These are phyloP conservation scores for Auricularia cornea DNA, from an alignment of 768 basidiomycete species.

Conservation along the genomic window DNA sequence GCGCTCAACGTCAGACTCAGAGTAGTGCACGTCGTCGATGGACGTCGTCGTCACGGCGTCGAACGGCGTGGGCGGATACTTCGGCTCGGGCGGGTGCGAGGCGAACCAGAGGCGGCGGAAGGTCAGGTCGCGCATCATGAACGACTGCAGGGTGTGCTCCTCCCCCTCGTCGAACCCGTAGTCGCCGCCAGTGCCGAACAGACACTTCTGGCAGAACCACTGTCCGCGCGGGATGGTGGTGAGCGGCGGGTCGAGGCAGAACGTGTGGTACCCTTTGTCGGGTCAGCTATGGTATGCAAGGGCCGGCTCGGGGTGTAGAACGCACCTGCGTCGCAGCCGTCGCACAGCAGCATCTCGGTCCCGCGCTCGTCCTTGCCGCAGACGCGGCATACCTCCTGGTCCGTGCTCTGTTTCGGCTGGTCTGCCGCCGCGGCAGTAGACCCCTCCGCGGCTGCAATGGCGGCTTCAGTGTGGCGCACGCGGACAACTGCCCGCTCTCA, in stretches of 20 bases:
- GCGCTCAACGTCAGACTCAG: slow-evolving; percentile 84
- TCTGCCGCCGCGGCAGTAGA: background rate
- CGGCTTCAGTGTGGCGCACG: background rate
- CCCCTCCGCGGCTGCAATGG: background rate
- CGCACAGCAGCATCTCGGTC: slow-evolving; percentile 87
- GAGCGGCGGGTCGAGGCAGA: slow-evolving; percentile 90
- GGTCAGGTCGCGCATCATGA: slow-evolving; percentile 83
- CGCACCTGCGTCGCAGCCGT: slow-evolving; percentile 74
- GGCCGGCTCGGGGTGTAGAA: no score
- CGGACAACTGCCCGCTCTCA: background rate
- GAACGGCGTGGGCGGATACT: slow-evolving; percentile 17
- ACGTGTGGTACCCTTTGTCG: slow-evolving; percentile 83
- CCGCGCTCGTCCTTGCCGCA: slow-evolving; percentile 84
- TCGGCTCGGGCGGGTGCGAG: slow-evolving; percentile 49
- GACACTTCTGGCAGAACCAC: slow-evolving; percentile 92
- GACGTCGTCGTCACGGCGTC: slow-evolving; percentile 46
- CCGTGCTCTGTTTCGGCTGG: background rate
- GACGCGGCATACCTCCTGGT: background rate
- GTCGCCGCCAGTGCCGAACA: slow-evolving; percentile 87
- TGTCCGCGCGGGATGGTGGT: slow-evolving; percentile 80
- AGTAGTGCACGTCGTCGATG: slow-evolving; percentile 56
- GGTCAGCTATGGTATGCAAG: no score
- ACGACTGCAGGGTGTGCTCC: slow-evolving; percentile 86
- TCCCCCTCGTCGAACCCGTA: slow-evolving; percentile 98
- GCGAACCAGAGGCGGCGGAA: slow-evolving; percentile 89